These are phyloP conservation scores for Clitopilus hobsonii DNA, from an alignment of 768 basidiomycete genomes.

Conservation along the genomic window DNA sequence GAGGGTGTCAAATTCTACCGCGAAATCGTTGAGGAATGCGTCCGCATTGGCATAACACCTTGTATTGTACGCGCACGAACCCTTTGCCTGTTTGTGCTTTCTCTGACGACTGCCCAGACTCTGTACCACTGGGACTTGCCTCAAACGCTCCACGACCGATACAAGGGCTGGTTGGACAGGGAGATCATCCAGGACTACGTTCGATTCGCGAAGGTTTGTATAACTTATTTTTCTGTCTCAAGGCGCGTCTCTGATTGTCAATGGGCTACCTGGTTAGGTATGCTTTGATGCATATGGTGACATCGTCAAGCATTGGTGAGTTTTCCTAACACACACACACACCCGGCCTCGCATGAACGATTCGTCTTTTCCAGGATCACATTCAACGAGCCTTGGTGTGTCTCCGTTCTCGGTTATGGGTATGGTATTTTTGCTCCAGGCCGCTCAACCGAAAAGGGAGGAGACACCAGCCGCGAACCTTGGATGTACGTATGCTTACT, in stretches of 20 bases:
- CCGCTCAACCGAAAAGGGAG: constrained; percentile 55
- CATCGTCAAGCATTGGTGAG: constrained; percentile 66
- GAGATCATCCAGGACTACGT: constrained; percentile 60
- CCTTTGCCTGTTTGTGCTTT: neutral
- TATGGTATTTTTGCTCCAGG: constrained; percentile 66
- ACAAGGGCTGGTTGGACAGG: constrained; percentile 72
- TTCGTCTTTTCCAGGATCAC: constrained; percentile 45
- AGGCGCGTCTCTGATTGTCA: neutral
- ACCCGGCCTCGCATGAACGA: neutral
- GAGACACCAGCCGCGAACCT: constrained; percentile 58
- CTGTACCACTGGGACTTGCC: constrained; percentile 80
- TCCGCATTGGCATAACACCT: constrained; percentile 56
- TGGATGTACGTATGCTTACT: constrained; percentile 46
- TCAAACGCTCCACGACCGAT: constrained; percentile 64
- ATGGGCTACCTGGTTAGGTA: constrained; percentile 26
- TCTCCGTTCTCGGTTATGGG: constrained; percentile 61
- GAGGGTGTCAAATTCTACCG: constrained; percentile 66
- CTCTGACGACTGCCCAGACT: constrained; percentile 33
- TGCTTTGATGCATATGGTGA: constrained; percentile 72
- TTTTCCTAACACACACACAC: constrained; percentile 2
- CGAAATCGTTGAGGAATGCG: constrained; percentile 57
- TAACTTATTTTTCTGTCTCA: neutral
- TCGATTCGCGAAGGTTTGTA: constrained; percentile 50
- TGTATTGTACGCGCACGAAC: constrained; percentile 44
- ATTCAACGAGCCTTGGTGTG: constrained; percentile 70